Percentiles rank a stretch among this genome's conserved stretches.
phyloP scores from a whole-genome alignment of 257 asterid species.

The Cinchona pubescens region DNA sequence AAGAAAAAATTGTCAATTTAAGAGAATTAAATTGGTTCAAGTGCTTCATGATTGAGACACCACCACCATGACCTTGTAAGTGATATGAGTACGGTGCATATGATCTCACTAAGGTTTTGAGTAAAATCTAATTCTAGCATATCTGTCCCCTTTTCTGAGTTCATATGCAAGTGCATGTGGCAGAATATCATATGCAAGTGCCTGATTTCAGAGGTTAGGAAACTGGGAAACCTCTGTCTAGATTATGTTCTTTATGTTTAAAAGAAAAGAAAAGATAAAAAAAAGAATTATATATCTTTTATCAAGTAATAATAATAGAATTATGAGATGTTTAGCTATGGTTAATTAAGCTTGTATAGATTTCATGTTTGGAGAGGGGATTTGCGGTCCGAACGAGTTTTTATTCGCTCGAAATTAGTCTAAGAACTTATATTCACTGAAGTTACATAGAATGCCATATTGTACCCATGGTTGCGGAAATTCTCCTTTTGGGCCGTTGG shows the following conservation, averaged over 20 bases:
- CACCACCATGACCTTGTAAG: neutral
- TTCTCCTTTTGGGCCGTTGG: conserved; percentile 1
- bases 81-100: neutral
- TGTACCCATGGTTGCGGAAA: too few relatives aligned
- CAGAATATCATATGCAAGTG: neutral
- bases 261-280: too few relatives aligned
- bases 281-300: too few relatives aligned
- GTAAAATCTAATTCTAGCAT: neutral
- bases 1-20: neutral
- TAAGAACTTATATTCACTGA: too few relatives aligned
- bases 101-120: conserved; percentile 1
- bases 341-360: too few relatives aligned
- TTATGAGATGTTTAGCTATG: too few relatives aligned
- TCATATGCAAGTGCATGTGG: neutral
- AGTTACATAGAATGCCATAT: too few relatives aligned
- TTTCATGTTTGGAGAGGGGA: too few relatives aligned
- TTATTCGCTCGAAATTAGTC: too few relatives aligned
- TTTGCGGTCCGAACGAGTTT: too few relatives aligned
- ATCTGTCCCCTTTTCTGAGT: neutral
- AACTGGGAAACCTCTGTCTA: neutral
- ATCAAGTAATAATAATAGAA: too few relatives aligned
- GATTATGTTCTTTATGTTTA: too few relatives aligned
- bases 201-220: neutral
- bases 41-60: conserved; percentile 6
- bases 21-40: neutral